Base-by-base conservation (phyloP, 176 grass and related monocot genomes). In the Bromus sterilis region DNA sequence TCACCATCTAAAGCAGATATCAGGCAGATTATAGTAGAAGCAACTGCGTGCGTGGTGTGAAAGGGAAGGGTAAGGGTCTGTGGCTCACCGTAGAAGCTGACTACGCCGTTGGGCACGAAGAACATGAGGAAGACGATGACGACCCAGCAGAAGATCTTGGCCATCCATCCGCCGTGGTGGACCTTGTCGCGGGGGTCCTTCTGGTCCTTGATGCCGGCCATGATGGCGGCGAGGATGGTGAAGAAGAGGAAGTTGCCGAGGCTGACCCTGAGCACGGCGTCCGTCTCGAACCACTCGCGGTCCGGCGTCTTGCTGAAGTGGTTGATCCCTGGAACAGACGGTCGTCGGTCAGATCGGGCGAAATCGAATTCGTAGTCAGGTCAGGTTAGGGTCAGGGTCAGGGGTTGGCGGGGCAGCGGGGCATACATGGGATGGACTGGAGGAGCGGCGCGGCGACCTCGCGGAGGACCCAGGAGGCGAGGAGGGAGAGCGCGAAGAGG, bases 211-310 rank as follows among this genome's bases (percentile, higher is more conserved):
- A 99, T 95, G 4, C 96, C 96, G 58, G 88, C 89, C 96, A 99
- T 99, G 62, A 99, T 66, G 81, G 84, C 66, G 56, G 96, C 96
- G 16, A 99, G 82, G 87, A 91, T 90, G 76, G 96, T 99, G 75
- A 99, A 99, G 90, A 99, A 99, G 51, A 95, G 44, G 93, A 99
- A 99, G 53, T 99, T 99, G 23, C 96, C 96, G 39, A 99, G 76
- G 84, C 96, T 99, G 66, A 95, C 96, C 71, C 96, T 94, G 66
- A 99, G 93, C 79, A 99, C 96, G 7, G 96, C 96, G 71, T 99
- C 96, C 28, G 93, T 99, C 91, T 99, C 93, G 66, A 99, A 99
- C 96, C 96, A 99, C 85, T 99, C 96, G 66, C 96, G 91, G 82
- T 95, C 93, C 20, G 96, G 96, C 7, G 96, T 99, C 80, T 88